Evolutionary conservation across 2,329 filamentous ascomycete species (phyloP), one percentile per base, ranked within the genome.

Genomic region (Piedraia hortae): DNA sequence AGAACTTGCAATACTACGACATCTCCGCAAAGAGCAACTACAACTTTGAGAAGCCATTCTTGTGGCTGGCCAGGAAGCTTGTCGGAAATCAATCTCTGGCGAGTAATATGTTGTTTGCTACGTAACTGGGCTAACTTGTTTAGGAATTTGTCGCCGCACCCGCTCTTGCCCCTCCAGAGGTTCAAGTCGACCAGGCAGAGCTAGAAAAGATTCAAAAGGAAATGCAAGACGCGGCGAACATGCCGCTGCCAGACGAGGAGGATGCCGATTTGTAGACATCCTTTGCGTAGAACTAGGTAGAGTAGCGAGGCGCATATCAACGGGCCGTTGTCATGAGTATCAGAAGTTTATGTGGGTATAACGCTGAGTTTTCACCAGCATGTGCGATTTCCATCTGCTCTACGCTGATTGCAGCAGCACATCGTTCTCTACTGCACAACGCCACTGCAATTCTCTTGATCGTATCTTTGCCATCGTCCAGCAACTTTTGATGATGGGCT

Each of bases 11-110:
- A 58, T 97, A 93, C 67, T 97, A 97, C 64, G 85, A 93, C 42
- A 93, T 93, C 50, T 91, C 78, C 18, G 85, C 85, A 54, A 97
- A 93, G 63, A 91, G 80, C 46, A 93, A 93, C 65, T 93, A 97
- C 61, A 93, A 93, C 69, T 93, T 93, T 53, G 82, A 93, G 70
- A 97, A 93, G 68, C 82, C 82, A 33, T 93, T 97, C 75, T 71
- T 93, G 42, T 93, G 85, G 85, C 71, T 97, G 42, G 82, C 80
- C 39, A 70, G 85, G 52, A 97, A 97, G 69, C 69, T 97, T 27
- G 80, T 90, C 40, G 85, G 82, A 53, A 93, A 93, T 63, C 60
- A 75, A 42, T 51, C 56, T 44, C 54, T 90, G 48, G 74, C 85
- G 56, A 39, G 70, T 54, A 8, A 20, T 21, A 5, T n/a, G 10